A percentile compares a stretch with the other conserved stretches of the same genome.
Evolutionary conservation across 1,284 basidiomycete genomes (phyloP).

Genomic region (Vanrija sp.): DNA sequence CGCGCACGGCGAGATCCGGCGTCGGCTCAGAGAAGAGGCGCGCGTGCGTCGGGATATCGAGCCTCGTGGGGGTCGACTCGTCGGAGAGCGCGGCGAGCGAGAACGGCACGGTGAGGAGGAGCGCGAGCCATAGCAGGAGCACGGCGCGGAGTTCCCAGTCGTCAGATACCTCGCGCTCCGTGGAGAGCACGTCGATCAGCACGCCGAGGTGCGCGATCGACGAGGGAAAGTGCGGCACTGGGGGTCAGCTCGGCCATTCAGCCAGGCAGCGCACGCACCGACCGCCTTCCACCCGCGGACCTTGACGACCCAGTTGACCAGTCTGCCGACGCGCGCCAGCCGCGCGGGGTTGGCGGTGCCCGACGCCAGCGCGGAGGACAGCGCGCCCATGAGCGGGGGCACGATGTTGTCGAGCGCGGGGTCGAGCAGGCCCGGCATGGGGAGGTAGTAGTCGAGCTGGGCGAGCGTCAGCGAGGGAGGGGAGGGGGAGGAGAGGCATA

Average conservation of each 20-base stretch:
- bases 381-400: conserved; percentile 64
- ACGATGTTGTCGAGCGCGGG: conserved; percentile 85
- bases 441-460: conserved; percentile 86
- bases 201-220: conserved; percentile 75
- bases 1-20: conserved; percentile 58
- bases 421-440: conserved; percentile 90
- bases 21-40: conserved; percentile 62
- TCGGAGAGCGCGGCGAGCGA: conserved; percentile 71
- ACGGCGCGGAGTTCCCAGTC: conserved; percentile 80
- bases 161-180: conserved; percentile 40
- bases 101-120: conserved; percentile 93
- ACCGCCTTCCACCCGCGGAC: conserved; percentile 89
- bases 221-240: conserved; percentile 88
- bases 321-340: conserved; percentile 57
- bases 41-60: conserved; percentile 61
- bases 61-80: conserved; percentile 46
- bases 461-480: neutral
- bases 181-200: conserved; percentile 63
- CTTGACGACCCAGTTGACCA: conserved; percentile 82
- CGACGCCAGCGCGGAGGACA: conserved; percentile 60
- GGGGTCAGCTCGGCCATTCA: neutral
- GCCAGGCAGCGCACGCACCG: conserved; percentile 56
- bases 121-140: conserved; percentile 84
- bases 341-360: conserved; percentile 49
- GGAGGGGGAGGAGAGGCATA: neutral